phyloP scores from a whole-genome alignment of 768 basidiomycete genomes.

The Lepiota brunneoincarnata region DNA sequence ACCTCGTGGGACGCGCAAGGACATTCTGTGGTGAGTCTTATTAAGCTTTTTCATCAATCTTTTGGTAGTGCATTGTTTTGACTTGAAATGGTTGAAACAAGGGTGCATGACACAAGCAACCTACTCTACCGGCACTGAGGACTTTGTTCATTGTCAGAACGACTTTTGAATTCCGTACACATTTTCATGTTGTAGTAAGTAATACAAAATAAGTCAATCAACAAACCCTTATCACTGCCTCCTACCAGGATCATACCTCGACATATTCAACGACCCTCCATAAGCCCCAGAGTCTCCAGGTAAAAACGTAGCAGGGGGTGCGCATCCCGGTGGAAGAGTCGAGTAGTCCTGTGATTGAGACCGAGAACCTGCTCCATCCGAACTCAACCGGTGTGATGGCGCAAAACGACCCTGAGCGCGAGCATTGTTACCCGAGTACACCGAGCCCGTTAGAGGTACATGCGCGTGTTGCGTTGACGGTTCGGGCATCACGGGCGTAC shows the following conservation, averaged over 20 bases:
- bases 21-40: constrained; percentile 6
- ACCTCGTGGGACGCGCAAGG: neutral
- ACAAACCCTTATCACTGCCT: neutral
- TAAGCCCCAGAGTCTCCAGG: neutral
- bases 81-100: no score
- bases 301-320: neutral
- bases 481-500: neutral
- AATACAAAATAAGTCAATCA: neutral
- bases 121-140: neutral
- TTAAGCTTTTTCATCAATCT: neutral
- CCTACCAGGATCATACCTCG: constrained; percentile 2
- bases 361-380: no score
- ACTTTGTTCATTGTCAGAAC: neutral
- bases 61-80: no score
- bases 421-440: no score
- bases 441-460: no score
- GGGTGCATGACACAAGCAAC: no score
- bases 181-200: neutral
- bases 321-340: neutral
- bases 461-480: no score
- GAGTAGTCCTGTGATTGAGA: neutral
- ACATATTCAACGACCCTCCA: neutral
- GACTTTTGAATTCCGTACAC: neutral
- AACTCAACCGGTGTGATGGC: no score
- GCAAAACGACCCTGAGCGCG: no score